Base-by-base conservation (phyloP, 208 protist genomes). In the Porcisia deanei region DNA sequence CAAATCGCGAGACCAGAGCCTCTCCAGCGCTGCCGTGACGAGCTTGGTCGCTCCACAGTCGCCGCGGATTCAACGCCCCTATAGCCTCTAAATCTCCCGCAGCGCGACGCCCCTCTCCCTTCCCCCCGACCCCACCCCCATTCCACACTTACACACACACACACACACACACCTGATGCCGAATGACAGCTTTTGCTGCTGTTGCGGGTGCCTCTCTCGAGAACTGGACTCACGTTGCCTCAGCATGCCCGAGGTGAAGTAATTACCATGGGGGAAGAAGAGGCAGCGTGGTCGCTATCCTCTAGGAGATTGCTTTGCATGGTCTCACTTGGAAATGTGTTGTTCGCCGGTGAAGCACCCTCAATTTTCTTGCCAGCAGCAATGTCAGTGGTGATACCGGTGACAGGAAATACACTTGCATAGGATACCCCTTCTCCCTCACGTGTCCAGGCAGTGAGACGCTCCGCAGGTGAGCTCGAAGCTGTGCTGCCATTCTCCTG, bases 391-490 rank as follows among this genome's bases (percentile, higher is more conserved):
- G 14, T 71, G 47, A 20, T 5, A 12, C 30, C 30, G n/a, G 66
- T 1, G 47, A 12, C n/a, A 3, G 49, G 7, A 25, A 57, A 43
- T 49, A 14, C 30, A 41, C 22, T 10, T 9, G 47, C 34, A 16
- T 37, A 34, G 6, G 49, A 3, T 30, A n/a, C 2, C 66, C 43
- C 66, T 10, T 47, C 52, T 47, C 53, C 30, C 37, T 72, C 68
- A 47, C 68, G 68, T 49, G 68, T 59, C 52, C 1, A 9, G n/a
- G 68, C 52, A n/a, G 53, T 47, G 30, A 72, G 34, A 37, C 53
- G 53, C 53, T 72, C 37, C 49, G 68, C 49, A 54, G 68, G 47
- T 16, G 47, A 22, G 52, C 67, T 72, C 25, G 53, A 72, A 9
- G 53, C 37, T 18, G 25, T 61, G 52, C 34, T 49, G 68, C 45